Base-by-base conservation (phyloP, 768 basidiomycete genomes). In the Termitomyces sp. region DNA sequence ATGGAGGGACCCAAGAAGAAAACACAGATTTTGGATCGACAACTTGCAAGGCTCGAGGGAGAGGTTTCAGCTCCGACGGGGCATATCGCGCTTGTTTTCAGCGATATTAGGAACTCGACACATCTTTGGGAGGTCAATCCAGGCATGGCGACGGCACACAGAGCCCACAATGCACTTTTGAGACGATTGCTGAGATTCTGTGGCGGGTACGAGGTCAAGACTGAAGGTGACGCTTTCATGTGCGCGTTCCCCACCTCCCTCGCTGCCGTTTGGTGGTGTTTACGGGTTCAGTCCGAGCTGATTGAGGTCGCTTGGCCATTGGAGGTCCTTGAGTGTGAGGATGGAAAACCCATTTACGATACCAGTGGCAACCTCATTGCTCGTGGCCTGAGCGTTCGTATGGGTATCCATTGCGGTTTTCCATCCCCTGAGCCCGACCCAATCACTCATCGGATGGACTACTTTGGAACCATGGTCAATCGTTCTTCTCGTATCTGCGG, bases 201-300 rank as follows among this genome's bases (percentile, higher is more conserved):
- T 66, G 95, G 95, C 31, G 97, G 97, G 1, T 99, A 98, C 71
- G 94, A 98, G 74, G 96, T 98, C 68, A 99, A 99, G 75, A 99
- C 97, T 12, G 97, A 99, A 86, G 97, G 97, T 31, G 97, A 98
- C 67, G 87, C 96, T 0, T 99, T 99, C 78, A 95, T 99, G 91
- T 95, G 95, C 55, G 93, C 96, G 22, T 99, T 99, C 81, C 91
- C 93, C 2, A 91, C 87, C 2, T 83, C 93, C 13, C 78, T 93
- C 2, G 81, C 90, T 0, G 97, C 93, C 0, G 73, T 98, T 18
- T 87, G 93, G 80, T 99, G 93, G 91, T 89, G 88, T 64, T 77
- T 97, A 67, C 86, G 83, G 33, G 90, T 95, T 18, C 97, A 98
- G 70, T 75, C 86, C 31, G 84, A 90, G 66, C 79, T 99, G 12